phyloP scores from a whole-genome alignment of 1,284 basidiomycete genomes.

The Porodaedalea pini region DNA sequence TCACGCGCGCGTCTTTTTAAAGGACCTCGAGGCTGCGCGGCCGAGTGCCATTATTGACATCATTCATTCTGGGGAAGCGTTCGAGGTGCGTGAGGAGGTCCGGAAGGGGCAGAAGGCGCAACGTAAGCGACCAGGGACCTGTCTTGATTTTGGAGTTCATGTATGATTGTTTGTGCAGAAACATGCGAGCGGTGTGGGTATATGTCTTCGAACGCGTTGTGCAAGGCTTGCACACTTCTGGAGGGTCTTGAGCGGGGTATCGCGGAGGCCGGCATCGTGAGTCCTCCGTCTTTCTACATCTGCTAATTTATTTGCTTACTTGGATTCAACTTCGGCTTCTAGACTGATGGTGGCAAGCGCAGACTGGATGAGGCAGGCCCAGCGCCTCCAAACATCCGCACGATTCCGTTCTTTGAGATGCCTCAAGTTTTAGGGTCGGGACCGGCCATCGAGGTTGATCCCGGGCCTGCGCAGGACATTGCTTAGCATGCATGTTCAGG shows the following conservation, averaged over 20 bases:
- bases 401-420: slow-evolving; percentile 54
- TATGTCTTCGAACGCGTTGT: slow-evolving; percentile 88
- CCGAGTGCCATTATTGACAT: slow-evolving; percentile 97
- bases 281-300: slow-evolving; percentile 31
- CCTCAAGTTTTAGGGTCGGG: slow-evolving; percentile 2
- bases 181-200: slow-evolving; percentile 88
- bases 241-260: slow-evolving; percentile 89
- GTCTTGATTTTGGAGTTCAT: background rate
- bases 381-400: slow-evolving; percentile 55
- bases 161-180: slow-evolving; percentile 46
- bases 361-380: slow-evolving; percentile 59
- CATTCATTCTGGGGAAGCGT: slow-evolving; percentile 92
- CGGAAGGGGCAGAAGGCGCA: slow-evolving; percentile 74
- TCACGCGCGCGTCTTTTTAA: slow-evolving; percentile 90
- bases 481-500: background rate
- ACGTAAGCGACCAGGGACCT: slow-evolving; percentile 50
- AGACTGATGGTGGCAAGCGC: slow-evolving; percentile 66
- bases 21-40: slow-evolving; percentile 91
- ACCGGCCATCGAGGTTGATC: slow-evolving; percentile 8
- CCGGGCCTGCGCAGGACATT: background rate
- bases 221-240: slow-evolving; percentile 88
- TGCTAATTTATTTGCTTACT: slow-evolving; percentile 13
- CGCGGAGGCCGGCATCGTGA: slow-evolving; percentile 61
- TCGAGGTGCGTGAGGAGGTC: slow-evolving; percentile 75
- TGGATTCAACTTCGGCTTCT: background rate